These are phyloP conservation scores for Fusarium subglutinans DNA, from an alignment of 2,329 filamentous ascomycete genomes.

Conservation along the genomic window DNA sequence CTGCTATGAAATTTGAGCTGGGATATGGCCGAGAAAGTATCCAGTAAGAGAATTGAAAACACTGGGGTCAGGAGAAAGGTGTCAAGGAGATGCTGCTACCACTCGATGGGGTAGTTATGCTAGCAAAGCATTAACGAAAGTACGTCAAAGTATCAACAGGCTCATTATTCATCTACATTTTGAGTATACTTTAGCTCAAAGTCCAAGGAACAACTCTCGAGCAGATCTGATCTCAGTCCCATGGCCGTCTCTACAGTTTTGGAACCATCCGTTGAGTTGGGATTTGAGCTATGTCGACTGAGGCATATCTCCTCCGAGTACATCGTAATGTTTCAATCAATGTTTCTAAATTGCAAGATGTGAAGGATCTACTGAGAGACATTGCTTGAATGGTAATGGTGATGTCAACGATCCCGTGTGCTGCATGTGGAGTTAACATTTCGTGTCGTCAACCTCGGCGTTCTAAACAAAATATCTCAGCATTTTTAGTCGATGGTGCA, in stretches of 20 bases:
- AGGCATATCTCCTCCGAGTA: too few relatives aligned
- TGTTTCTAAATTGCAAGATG: rapidly evolving
- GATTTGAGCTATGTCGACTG: rapidly evolving
- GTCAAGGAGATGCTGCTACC: too few relatives aligned
- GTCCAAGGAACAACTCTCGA: rapidly evolving
- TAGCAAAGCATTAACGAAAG: too few relatives aligned
- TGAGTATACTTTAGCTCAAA: rapidly evolving
- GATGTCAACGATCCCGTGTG: background rate
- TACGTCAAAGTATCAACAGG: too few relatives aligned
- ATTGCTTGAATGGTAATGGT: background rate
- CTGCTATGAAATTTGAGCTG: too few relatives aligned
- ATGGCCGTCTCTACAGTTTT: background rate
- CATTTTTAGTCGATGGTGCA: rapidly evolving
- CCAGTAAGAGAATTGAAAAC: too few relatives aligned
- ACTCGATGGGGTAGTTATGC: too few relatives aligned
- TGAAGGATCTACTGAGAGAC: rapidly evolving
- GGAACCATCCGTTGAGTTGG: rapidly evolving
- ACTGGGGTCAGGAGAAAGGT: rapidly evolving
- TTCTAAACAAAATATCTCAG: background rate
- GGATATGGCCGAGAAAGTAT: rapidly evolving
- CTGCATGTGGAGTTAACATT: background rate
- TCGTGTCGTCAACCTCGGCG: too few relatives aligned
- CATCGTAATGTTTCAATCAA: background rate
- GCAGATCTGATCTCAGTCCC: rapidly evolving
- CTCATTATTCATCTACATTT: rapidly evolving